phyloP scores from a whole-genome alignment of 371 early-diverging fungal genomes.

The Blastocladiella emersonii region DNA sequence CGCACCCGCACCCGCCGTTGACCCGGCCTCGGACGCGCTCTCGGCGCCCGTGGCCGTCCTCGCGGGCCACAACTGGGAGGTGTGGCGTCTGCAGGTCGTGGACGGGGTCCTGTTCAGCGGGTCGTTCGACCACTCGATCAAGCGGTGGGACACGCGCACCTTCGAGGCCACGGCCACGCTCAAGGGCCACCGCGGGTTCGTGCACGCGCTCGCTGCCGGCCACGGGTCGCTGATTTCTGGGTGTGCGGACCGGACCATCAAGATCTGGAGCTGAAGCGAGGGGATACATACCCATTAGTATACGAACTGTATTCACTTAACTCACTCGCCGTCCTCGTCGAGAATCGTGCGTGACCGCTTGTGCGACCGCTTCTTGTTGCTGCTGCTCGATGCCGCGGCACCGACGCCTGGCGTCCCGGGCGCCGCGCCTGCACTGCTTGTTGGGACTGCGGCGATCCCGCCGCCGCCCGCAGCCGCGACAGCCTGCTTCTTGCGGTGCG shows the following conservation, averaged over 20 bases:
- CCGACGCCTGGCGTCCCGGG: no score
- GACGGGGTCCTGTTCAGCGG: slow-evolving; percentile 43
- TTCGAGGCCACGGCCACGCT: slow-evolving; percentile 34
- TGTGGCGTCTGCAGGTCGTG: slow-evolving; percentile 44
- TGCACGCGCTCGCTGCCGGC: slow-evolving; percentile 41
- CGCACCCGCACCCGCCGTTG: not conserved
- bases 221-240: slow-evolving; percentile 37
- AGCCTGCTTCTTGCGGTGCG: no score
- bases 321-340: no score
- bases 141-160: slow-evolving; percentile 46
- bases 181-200: slow-evolving; percentile 51
- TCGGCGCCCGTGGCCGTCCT: slow-evolving; percentile 23
- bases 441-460: no score
- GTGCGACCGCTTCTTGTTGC: no score
- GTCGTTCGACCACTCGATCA: slow-evolving; percentile 52
- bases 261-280: slow-evolving; percentile 20
- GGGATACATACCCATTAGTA: not conserved
- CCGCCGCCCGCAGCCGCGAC: no score
- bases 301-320: no score
- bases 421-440: no score
- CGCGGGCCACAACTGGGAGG: slow-evolving; percentile 52
- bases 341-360: no score
- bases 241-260: slow-evolving; percentile 49
- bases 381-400: no score
- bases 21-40: slow-evolving; percentile 15